These are phyloP conservation scores for Pythium plurisporium DNA, from an alignment of 352 stramenopile species.

Conservation along the genomic window DNA sequence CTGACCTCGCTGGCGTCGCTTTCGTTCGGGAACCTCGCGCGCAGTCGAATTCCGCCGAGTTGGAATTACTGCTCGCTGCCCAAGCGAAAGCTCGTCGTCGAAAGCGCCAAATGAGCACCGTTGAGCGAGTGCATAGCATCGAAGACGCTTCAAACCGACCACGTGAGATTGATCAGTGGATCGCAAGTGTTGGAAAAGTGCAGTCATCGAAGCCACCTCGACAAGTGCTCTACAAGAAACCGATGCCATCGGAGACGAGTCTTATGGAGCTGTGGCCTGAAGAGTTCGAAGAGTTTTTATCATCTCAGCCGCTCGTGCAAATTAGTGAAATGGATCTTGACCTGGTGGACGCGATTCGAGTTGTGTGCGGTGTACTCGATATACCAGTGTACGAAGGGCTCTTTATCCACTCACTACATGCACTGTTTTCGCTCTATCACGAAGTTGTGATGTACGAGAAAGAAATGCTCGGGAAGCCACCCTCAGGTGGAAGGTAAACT, in stretches of 20 bases:
- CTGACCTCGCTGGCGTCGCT: constrained; percentile 72
- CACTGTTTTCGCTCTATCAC: constrained; percentile 89
- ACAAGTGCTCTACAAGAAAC: constrained; percentile 77
- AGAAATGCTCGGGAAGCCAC: constrained; percentile 17
- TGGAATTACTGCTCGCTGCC: constrained; percentile 89
- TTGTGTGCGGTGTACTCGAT: constrained; percentile 89
- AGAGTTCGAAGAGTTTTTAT: constrained; percentile 73
- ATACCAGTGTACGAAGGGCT: constrained; percentile 86
- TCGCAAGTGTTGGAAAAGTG: constrained; percentile 87
- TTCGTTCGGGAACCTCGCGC: constrained; percentile 84
- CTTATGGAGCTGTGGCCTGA: constrained; percentile 91
- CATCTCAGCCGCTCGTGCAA: constrained; percentile 11
- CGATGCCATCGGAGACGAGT: constrained; percentile 70
- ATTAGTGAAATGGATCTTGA: constrained; percentile 73
- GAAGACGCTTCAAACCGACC: constrained; percentile 82
- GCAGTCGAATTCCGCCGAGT: constrained; percentile 83
- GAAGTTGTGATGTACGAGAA: constrained; percentile 67
- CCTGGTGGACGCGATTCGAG: constrained; percentile 76
- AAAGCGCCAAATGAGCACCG: constrained; percentile 12
- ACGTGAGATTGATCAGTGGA: constrained; percentile 90
- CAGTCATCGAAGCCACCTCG: constrained; percentile 75
- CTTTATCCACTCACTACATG: constrained; percentile 88
- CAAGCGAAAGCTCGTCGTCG: constrained; percentile 24
- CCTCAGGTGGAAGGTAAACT: neutral
- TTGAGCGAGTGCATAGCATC: constrained; percentile 80